These are phyloP conservation scores for Gloeostereum incarnatum DNA, from an alignment of 768 basidiomycete species.

Conservation along the genomic window DNA sequence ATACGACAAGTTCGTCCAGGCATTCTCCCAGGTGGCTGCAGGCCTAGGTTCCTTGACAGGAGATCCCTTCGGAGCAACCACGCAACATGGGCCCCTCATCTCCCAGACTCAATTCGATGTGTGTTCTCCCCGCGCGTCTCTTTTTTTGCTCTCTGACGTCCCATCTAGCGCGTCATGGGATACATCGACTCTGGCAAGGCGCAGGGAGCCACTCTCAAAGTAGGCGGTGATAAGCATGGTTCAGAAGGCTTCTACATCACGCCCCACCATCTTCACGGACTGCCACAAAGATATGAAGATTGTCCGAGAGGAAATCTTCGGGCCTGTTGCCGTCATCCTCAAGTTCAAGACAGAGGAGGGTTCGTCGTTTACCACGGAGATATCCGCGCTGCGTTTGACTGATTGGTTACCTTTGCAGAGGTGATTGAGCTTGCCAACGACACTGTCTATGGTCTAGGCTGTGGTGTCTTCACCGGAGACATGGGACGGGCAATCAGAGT, in stretches of 20 bases:
- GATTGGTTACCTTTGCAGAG: constrained; percentile 41
- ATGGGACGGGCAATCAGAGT: constrained; percentile 64
- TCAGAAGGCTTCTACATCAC: constrained; percentile 53
- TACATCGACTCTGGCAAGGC: constrained; percentile 64
- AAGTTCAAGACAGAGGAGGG: constrained; percentile 53
- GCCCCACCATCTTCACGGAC: constrained; percentile 63
- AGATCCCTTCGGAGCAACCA: constrained; percentile 52
- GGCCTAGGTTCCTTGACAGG: constrained; percentile 47
- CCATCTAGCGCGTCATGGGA: constrained; percentile 48
- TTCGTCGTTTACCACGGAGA: constrained; percentile 8
- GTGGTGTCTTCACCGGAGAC: constrained; percentile 77
- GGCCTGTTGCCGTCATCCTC: constrained; percentile 62
- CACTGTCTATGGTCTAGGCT: constrained; percentile 78
- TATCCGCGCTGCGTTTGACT: background rate
- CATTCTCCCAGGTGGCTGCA: constrained; percentile 45
- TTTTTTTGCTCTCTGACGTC: background rate
- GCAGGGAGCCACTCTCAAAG: constrained; percentile 52
- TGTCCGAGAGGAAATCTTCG: constrained; percentile 63
- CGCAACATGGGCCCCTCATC: constrained; percentile 73
- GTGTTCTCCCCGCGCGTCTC: constrained; percentile 14
- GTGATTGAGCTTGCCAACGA: constrained; percentile 75
- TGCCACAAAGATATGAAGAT: constrained; percentile 57
- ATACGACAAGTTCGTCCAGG: constrained; percentile 68
- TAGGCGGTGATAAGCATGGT: constrained; percentile 51
- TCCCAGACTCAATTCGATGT: constrained; percentile 69